Conservation (phyloP, 2,329 filamentous ascomycete species). For the Anthostomella pinea region DNA sequence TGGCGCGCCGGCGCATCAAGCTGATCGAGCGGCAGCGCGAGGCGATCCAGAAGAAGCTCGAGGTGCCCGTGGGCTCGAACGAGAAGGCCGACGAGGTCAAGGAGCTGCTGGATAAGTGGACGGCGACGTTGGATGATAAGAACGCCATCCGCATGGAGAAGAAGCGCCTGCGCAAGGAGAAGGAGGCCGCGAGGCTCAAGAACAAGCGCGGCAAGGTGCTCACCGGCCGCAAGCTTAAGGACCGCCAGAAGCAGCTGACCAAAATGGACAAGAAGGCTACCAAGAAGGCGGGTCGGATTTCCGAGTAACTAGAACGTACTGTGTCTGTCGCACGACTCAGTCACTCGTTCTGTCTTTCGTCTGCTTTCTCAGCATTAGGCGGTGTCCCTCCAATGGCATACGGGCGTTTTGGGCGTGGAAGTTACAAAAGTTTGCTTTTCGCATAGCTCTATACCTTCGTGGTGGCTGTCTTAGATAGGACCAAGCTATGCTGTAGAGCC, state of each 20-base stretch:
- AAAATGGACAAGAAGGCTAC: slow-evolving; percentile 16
- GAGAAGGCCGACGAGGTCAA: slow-evolving; percentile 26
- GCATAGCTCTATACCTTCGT: too few species aligned
- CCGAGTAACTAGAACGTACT: slow-evolving; percentile 1
- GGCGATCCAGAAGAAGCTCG: slow-evolving; percentile 23
- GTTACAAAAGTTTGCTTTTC: too few species aligned
- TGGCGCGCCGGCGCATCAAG: slow-evolving; percentile 25
- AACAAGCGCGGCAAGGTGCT: slow-evolving; percentile 18
- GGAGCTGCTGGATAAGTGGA: slow-evolving; percentile 22
- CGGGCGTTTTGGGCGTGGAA: too few species aligned
- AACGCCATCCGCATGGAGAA: slow-evolving; percentile 14
- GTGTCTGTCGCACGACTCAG: slow-evolving; percentile 1
- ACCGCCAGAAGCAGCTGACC: slow-evolving; percentile 13
- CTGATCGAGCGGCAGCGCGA: slow-evolving; percentile 28
- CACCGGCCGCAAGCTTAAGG: slow-evolving; percentile 18
- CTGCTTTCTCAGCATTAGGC: too few species aligned
- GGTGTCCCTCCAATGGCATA: too few species aligned
- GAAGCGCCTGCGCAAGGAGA: slow-evolving; percentile 19
- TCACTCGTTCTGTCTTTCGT: not conserved
- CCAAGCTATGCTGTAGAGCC: too few species aligned
- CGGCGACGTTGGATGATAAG: slow-evolving; percentile 16
- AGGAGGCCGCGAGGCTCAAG: slow-evolving; percentile 16
- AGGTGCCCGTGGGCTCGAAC: slow-evolving; percentile 17
- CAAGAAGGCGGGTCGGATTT: slow-evolving; percentile 8
- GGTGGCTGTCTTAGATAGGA: too few species aligned